Evolutionary conservation across 805 yeast genomes (phyloP).

Genomic region (Dipodascus albidus): DNA sequence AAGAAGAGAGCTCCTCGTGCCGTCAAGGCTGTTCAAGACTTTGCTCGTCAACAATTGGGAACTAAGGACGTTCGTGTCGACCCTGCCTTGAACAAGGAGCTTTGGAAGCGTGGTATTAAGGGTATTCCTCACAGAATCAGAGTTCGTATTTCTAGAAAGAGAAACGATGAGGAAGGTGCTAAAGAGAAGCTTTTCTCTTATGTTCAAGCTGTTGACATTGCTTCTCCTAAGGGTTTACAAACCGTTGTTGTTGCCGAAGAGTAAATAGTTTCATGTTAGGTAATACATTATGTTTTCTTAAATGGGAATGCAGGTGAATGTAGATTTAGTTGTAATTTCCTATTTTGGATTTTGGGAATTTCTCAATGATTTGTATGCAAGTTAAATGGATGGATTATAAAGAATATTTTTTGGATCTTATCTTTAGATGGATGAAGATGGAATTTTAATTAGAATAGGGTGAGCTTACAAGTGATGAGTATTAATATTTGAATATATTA

Average conservation of each 20-base stretch:
- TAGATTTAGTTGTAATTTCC: too few species aligned
- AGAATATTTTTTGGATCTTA: too few species aligned
- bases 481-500: too few species aligned
- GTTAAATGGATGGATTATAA: too few species aligned
- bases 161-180: conserved; percentile 99
- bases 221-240: conserved; percentile 93
- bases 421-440: too few species aligned
- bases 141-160: conserved; percentile 97
- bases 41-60: conserved; percentile 98
- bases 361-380: too few species aligned
- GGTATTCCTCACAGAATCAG: conserved; percentile 98
- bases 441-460: too few species aligned
- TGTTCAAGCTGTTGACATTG: conserved; percentile 94
- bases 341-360: too few species aligned
- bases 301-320: too few species aligned
- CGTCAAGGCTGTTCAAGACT: conserved; percentile 97
- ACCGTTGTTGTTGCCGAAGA: conserved; percentile 86
- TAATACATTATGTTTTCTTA: background rate
- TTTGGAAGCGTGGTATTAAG: conserved; percentile 99
- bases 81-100: conserved; percentile 95
- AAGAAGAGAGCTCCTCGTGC: conserved; percentile 99
- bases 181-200: conserved; percentile 94
- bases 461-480: too few species aligned
- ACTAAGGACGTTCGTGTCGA: conserved; percentile 98
- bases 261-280: conserved; percentile 7